These are phyloP conservation scores for Fistulifera pelliculosa DNA, from an alignment of 108 stramenopile genomes.

Conservation along the genomic window DNA sequence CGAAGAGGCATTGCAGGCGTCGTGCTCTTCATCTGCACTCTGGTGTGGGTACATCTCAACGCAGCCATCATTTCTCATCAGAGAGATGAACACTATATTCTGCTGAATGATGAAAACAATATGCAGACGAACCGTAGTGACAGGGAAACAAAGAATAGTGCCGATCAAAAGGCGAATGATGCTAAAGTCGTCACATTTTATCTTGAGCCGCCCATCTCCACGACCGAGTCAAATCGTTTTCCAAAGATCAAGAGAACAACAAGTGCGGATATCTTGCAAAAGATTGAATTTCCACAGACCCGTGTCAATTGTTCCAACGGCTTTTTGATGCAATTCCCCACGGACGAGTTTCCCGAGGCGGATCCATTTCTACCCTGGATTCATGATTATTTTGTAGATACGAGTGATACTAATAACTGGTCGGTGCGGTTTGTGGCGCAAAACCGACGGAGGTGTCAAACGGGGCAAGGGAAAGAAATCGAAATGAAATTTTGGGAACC, in stretches of 20 bases:
- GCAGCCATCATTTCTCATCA: too few relatives aligned
- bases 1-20: too few relatives aligned
- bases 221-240: background rate
- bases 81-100: too few relatives aligned
- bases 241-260: background rate
- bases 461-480: conserved; percentile 25
- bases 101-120: too few relatives aligned
- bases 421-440: conserved; percentile 41
- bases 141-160: too few relatives aligned
- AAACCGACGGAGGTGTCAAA: conserved; percentile 54
- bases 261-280: background rate
- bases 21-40: too few relatives aligned
- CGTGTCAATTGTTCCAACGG: background rate
- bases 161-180: background rate
- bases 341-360: conserved; percentile 38
- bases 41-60: too few relatives aligned
- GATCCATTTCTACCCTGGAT: conserved; percentile 70
- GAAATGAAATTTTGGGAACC: conserved; percentile 55
- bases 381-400: conserved; percentile 42
- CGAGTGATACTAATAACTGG: conserved; percentile 1
- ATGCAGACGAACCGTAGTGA: too few relatives aligned
- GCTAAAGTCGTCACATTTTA: background rate
- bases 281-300: background rate
- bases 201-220: background rate
- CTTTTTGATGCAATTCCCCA: conserved; percentile 21